Percentiles rank a stretch among this genome's conserved stretches.
Conservation (phyloP, 2,329 filamentous ascomycete genomes). For the Cladophialophora bantiana region DNA sequence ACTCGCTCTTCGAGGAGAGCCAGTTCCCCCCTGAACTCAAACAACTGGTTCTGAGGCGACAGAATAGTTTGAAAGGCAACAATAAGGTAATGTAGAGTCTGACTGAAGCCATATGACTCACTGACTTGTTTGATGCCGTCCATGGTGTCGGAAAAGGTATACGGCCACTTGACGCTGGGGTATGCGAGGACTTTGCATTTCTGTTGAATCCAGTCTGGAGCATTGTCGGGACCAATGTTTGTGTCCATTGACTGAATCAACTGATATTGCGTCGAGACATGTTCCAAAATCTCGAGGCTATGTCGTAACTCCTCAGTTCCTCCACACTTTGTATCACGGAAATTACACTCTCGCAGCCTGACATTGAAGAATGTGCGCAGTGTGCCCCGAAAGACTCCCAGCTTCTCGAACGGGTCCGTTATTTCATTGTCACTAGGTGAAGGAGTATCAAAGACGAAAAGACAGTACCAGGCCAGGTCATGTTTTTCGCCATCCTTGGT, state of each 20-base stretch:
- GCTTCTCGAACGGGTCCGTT: neutral
- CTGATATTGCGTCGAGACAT: neutral
- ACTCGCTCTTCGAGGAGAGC: neutral
- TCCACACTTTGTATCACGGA: neutral
- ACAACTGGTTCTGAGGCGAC: neutral
- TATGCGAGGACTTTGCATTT: slow-evolving; percentile 3
- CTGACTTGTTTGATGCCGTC: slow-evolving; percentile 3
- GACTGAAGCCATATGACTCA: neutral
- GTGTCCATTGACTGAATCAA: neutral
- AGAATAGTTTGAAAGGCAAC: neutral
- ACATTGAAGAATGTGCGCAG: slow-evolving; percentile 1
- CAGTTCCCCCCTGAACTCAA: neutral
- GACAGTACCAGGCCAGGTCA: neutral
- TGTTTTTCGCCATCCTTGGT: neutral
- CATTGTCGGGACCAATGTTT: neutral
- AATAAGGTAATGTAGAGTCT: neutral
- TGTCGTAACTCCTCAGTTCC: neutral
- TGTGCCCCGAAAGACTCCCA: neutral
- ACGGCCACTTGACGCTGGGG: slow-evolving; percentile 2
- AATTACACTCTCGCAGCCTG: neutral
- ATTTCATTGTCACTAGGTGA: neutral
- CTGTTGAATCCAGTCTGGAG: neutral
- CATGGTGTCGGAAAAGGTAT: neutral
- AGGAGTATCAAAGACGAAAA: slow-evolving; percentile 2
- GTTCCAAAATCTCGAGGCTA: neutral